phyloP scores from a whole-genome alignment of 2,329 filamentous ascomycete genomes.

The Nothophoma quercina region DNA sequence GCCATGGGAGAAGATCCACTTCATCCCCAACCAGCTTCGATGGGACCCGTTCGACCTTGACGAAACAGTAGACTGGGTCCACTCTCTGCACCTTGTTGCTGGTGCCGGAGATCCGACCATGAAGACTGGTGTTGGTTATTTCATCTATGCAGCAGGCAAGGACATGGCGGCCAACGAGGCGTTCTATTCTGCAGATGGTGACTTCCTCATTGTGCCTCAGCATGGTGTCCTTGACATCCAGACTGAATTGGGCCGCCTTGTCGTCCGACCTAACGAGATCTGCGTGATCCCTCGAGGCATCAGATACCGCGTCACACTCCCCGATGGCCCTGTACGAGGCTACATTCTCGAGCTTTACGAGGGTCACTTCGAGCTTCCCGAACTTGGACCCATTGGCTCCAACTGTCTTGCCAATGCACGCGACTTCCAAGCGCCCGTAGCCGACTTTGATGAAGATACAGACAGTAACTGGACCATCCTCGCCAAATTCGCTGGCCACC shows the following conservation, averaged over 20 bases:
- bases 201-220: constrained; percentile 71
- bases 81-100: constrained; percentile 74
- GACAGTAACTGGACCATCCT: constrained; percentile 64
- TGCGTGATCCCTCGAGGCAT: constrained; percentile 72
- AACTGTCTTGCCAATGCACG: constrained; percentile 71
- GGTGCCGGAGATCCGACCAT: constrained; percentile 80
- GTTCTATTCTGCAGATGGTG: constrained; percentile 82
- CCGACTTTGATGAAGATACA: constrained; percentile 64
- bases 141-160: constrained; percentile 79
- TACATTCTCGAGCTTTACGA: constrained; percentile 74
- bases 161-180: constrained; percentile 78
- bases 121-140: constrained; percentile 81
- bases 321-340: constrained; percentile 67
- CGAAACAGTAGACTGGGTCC: constrained; percentile 72
- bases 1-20: constrained; percentile 67
- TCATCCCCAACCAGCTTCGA: constrained; percentile 81
- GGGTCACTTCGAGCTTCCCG: constrained; percentile 69
- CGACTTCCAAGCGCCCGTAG: constrained; percentile 70
- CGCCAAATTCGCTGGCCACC: constrained; percentile 67
- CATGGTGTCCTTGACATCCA: constrained; percentile 71
- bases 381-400: constrained; percentile 71
- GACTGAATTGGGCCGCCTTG: constrained; percentile 70
- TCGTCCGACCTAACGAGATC: constrained; percentile 73
- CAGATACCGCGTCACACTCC: constrained; percentile 67
- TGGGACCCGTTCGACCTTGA: constrained; percentile 83